These are phyloP conservation scores for Durio zibethinus DNA, from an alignment of 345 rosid genomes.

Conservation along the genomic window DNA sequence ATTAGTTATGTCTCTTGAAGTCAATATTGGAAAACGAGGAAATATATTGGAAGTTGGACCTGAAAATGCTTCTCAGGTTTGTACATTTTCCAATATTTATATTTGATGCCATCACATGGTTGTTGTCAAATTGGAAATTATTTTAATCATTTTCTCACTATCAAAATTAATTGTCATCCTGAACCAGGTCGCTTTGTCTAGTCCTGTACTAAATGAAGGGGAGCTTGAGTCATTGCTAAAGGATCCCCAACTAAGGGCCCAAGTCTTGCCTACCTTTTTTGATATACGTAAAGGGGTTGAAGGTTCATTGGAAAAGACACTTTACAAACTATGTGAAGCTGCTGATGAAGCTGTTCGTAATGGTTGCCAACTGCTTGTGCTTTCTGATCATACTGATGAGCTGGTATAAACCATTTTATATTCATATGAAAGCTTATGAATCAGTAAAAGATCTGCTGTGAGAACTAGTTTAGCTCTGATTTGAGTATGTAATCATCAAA, in stretches of 20 bases:
- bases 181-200: conserved; percentile 68
- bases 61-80: conserved; percentile 92
- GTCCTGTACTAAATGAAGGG: conserved; percentile 90
- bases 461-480: not conserved
- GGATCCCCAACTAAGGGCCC: conserved; percentile 64
- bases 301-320: conserved; percentile 77
- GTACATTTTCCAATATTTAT: conserved; percentile 10
- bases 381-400: conserved; percentile 75
- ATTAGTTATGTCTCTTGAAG: conserved; percentile 96
- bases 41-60: conserved; percentile 92
- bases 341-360: conserved; percentile 98
- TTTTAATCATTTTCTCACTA: not conserved
- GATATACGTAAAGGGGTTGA: conserved; percentile 91
- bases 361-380: conserved; percentile 92
- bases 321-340: conserved; percentile 75
- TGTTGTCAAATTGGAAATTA: conserved; percentile 3
- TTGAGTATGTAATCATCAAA: not conserved
- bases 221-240: conserved; percentile 75
- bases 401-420: conserved; percentile 42
- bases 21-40: conserved; percentile 89
- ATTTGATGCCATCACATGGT: conserved; percentile 9
- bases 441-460: not conserved
- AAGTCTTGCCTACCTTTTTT: conserved; percentile 67
- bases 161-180: conserved; percentile 3
- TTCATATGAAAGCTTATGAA: not conserved